Percentiles rank a stretch among this genome's conserved stretches.
phyloP scores from a whole-genome alignment of 176 grass and related monocot species.

The Raddia distichophylla region DNA sequence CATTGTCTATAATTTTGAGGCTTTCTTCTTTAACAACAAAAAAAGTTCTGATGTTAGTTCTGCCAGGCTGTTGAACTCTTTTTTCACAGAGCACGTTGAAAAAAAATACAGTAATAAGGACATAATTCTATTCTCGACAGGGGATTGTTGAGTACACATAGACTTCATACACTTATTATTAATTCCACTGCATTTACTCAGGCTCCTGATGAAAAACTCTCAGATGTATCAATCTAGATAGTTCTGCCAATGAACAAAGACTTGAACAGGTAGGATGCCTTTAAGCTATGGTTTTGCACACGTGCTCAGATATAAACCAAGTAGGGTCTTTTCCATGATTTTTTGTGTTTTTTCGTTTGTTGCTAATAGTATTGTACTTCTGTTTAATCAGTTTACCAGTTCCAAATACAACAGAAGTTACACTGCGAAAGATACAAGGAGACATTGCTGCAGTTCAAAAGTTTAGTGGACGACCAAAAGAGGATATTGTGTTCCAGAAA shows the following conservation, averaged over 20 bases:
- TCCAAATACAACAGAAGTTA: slow-evolving; percentile 62
- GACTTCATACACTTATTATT: too few species aligned
- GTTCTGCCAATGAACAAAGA: slow-evolving; percentile 78
- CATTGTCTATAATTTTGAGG: too few species aligned
- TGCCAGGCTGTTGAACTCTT: too few species aligned
- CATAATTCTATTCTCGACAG: too few species aligned
- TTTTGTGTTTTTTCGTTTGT: too few species aligned
- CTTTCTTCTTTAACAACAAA: too few species aligned
- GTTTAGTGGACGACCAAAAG: slow-evolving; percentile 73
- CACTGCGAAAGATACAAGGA: slow-evolving; percentile 57
- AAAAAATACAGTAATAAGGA: too few species aligned
- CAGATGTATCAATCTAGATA: slow-evolving; percentile 89
- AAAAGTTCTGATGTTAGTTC: too few species aligned
- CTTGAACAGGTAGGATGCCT: slow-evolving; percentile 44
- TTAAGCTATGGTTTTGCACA: background rate
- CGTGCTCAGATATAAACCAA: background rate
- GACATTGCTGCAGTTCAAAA: slow-evolving; percentile 72
- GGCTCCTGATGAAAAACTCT: slow-evolving; percentile 68
- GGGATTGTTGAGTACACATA: too few species aligned
- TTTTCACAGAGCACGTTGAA: too few species aligned
- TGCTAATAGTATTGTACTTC: background rate
- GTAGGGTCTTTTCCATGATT: background rate
- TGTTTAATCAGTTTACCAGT: slow-evolving; percentile 66
- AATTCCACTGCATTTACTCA: slow-evolving; percentile 72
- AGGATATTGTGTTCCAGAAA: slow-evolving; percentile 65